These are phyloP conservation scores for Ceratocystis diversiconidia DNA, from an alignment of 2,329 filamentous ascomycete species.

Conservation along the genomic window DNA sequence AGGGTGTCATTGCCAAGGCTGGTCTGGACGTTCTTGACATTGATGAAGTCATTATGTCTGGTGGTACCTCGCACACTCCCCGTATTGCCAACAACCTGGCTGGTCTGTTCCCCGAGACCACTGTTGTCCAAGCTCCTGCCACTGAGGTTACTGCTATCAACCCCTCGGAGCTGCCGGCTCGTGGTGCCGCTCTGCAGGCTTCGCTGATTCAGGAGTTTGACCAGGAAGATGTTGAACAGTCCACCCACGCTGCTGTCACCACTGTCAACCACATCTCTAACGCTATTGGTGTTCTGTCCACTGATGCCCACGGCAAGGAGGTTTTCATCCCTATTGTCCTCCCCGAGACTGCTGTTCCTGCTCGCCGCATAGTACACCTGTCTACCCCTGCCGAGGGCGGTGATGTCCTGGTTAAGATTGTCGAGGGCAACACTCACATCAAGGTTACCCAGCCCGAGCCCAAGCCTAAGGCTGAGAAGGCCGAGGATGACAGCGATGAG, in stretches of 20 bases:
- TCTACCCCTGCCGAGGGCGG: conserved; percentile 64
- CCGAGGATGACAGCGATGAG: conserved; percentile 42
- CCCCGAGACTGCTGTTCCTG: conserved; percentile 78
- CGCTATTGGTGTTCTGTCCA: conserved; percentile 72
- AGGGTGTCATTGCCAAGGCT: conserved; percentile 80
- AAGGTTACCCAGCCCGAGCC: conserved; percentile 81
- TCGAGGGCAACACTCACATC: conserved; percentile 80
- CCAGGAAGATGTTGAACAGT: conserved; percentile 83
- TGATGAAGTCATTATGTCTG: conserved; percentile 85
- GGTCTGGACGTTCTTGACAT: conserved; percentile 83
- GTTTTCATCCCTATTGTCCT: conserved; percentile 69
- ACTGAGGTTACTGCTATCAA: conserved; percentile 70
- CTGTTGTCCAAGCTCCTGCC: conserved; percentile 66
- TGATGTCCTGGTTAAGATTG: conserved; percentile 75
- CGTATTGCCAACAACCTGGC: conserved; percentile 74
- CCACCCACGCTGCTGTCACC: conserved; percentile 86
- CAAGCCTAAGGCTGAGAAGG: conserved; percentile 57
- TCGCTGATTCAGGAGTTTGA: conserved; percentile 92
- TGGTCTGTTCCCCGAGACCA: conserved; percentile 66
- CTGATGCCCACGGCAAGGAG: conserved; percentile 44
- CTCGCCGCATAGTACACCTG: conserved; percentile 71
- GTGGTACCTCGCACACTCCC: conserved; percentile 84
- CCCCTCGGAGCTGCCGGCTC: conserved; percentile 76
- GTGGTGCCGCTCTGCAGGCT: conserved; percentile 90
- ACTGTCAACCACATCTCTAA: conserved; percentile 81